Evolutionary conservation across 139 green algal genomes (phyloP).

Genomic region (Coccomyxa sp.): DNA sequence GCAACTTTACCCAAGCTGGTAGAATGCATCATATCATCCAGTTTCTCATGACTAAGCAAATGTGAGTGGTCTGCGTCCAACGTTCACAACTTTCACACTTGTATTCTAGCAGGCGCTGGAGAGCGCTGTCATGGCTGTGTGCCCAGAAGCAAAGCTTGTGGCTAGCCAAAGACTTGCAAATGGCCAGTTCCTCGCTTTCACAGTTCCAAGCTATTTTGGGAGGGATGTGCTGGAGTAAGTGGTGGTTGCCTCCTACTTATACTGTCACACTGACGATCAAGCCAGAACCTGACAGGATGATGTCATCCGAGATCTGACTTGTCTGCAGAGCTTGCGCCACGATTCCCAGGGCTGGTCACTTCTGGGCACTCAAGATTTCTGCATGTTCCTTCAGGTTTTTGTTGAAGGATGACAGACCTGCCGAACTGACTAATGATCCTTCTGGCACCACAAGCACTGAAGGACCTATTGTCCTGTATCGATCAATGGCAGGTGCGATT

Average conservation of each 20-base stretch:
- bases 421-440: neutral
- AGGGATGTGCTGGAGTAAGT: neutral
- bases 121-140: neutral
- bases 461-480: conserved; percentile 50
- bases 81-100: too few relatives aligned
- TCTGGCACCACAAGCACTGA: conserved; percentile 38
- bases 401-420: conserved; percentile 11
- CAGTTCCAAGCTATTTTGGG: neutral
- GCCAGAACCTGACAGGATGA: conserved; percentile 16
- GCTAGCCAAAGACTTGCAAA: neutral
- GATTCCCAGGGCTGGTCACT: neutral
- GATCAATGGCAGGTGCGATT: conserved; percentile 46
- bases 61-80: neutral
- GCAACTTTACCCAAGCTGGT: conserved; percentile 5
- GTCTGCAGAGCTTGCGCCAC: neutral
- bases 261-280: neutral
- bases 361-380: neutral
- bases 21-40: neutral
- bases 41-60: conserved; percentile 2
- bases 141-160: neutral
- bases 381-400: neutral
- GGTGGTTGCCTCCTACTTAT: neutral
- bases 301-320: neutral
- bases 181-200: neutral
- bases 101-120: neutral